A percentile compares a stretch with the other conserved stretches of the same genome.
phyloP scores from a whole-genome alignment of 371 early-diverging fungal genomes.

The Mortierella sp. region DNA sequence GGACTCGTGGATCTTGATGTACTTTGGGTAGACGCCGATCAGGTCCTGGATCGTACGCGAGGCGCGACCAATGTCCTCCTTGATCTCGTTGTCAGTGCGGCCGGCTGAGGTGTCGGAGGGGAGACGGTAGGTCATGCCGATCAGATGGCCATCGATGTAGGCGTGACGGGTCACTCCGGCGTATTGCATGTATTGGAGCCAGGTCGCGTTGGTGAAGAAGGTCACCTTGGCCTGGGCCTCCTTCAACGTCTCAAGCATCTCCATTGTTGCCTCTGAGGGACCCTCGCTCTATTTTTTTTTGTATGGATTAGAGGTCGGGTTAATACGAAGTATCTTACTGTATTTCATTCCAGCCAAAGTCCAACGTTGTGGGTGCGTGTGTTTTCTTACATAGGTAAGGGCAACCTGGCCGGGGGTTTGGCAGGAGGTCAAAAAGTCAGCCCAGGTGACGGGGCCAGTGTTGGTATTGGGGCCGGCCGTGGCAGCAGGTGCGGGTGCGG shows the following conservation, averaged over 20 bases:
- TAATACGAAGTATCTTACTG: neutral
- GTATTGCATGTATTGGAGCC: slow-evolving; percentile 65
- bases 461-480: slow-evolving; percentile 25
- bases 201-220: slow-evolving; percentile 75
- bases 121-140: slow-evolving; percentile 71
- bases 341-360: neutral
- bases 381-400: slow-evolving; percentile 64
- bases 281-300: slow-evolving; percentile 3
- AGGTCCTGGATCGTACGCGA: slow-evolving; percentile 47
- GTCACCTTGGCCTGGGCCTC: slow-evolving; percentile 52
- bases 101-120: slow-evolving; percentile 61
- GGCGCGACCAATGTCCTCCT: slow-evolving; percentile 57
- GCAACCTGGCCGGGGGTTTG: slow-evolving; percentile 65
- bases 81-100: slow-evolving; percentile 59
- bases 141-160: slow-evolving; percentile 68
- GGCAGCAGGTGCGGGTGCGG: slow-evolving; percentile 1
- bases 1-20: slow-evolving; percentile 66
- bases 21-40: slow-evolving; percentile 60
- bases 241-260: slow-evolving; percentile 65
- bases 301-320: neutral
- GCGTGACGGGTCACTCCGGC: slow-evolving; percentile 65
- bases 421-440: slow-evolving; percentile 57
- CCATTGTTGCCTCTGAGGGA: slow-evolving; percentile 50
- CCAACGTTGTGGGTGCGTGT: neutral
- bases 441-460: slow-evolving; percentile 38